Evolutionary conservation across 225 moss, liverwort and hornwort genomes (phyloP), one percentile per base, ranked within the genome.

Genomic region (Antitrichia curtipendula): DNA sequence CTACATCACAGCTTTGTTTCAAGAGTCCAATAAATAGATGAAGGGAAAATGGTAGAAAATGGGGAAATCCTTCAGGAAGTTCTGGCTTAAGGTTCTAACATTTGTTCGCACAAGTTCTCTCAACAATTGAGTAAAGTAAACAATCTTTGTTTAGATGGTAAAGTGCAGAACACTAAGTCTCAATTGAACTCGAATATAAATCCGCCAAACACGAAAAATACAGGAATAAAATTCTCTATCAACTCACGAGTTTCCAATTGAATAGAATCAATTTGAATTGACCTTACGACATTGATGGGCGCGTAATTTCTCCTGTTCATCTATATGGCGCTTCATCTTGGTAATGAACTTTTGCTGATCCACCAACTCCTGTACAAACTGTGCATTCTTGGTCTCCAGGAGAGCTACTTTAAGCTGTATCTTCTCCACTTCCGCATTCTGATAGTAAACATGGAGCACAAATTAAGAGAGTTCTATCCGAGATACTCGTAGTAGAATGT

Each of bases 341-440:
- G 92, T 82, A 74, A 97, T 91, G 41, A 91, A 88, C 84, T 95
- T 97, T 85, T 95, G 94, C 86, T 95, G 97, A 88, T 95, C 96
- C 88, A 97, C 92, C 91, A 97, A 88, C 84, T 97, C 96, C 82
- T 95, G 94, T 65, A 95, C 94, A 91, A 94, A 94, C 40, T 95
- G 93, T 83, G 91, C 91, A 89, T 93, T 95, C 89, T 96, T 96
- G 68, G 94, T 85, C 82, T 95, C 95, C 87, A 95, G 81, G 70
- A 94, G 91, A 61, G 92, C 90, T 70, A 50, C 50, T 50, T 45
- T 93, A 40, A 91, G 88, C 43, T 96, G 93, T 77, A 91, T 92
- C 85, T 94, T 92, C 74, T 91, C 95, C 87, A 92, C 92, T 85
- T 94, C 92, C 75, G 84, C 83, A 87, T 88, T 91, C 97, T 95